phyloP scores from a whole-genome alignment of 169 alveolate genomes.

The Plasmodium knowlesi region DNA sequence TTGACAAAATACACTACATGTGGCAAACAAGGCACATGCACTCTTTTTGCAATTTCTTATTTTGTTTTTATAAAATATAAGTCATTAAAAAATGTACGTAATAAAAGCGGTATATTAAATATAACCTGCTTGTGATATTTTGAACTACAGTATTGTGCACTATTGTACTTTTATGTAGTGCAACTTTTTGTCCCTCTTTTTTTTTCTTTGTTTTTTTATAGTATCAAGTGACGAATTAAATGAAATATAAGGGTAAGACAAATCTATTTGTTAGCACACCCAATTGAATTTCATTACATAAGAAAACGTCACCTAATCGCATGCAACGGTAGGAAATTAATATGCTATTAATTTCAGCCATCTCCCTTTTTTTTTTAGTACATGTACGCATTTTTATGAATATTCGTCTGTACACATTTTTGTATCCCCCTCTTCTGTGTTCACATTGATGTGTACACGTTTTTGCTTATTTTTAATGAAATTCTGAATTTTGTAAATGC shows the following conservation, averaged over 20 bases:
- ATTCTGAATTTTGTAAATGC: not conserved
- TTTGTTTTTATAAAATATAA: slow-evolving; percentile 9
- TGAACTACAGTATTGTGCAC: not conserved
- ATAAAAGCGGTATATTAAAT: not conserved
- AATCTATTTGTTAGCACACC: not conserved
- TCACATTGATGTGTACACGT: not conserved
- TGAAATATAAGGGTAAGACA: slow-evolving; percentile 15
- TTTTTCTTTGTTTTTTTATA: slow-evolving; percentile 4
- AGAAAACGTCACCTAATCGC: not conserved
- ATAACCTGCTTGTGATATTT: not conserved
- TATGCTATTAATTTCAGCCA: slow-evolving; percentile 33
- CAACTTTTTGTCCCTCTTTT: not conserved
- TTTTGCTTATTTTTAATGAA: not conserved
- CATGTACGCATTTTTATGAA: slow-evolving; percentile 7
- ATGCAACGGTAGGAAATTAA: slow-evolving; percentile 24
- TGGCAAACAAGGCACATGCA: not conserved
- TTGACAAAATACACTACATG: not conserved
- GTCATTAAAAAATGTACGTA: slow-evolving; percentile 1
- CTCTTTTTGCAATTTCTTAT: not conserved
- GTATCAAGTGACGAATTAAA: not conserved
- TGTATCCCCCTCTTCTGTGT: not conserved
- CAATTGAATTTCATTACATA: not conserved
- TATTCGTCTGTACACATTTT: not conserved
- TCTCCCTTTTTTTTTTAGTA: slow-evolving; percentile 13
- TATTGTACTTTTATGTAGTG: not conserved